phyloP scores from a whole-genome alignment of 352 stramenopile species.

The Phytophthora cactorum region DNA sequence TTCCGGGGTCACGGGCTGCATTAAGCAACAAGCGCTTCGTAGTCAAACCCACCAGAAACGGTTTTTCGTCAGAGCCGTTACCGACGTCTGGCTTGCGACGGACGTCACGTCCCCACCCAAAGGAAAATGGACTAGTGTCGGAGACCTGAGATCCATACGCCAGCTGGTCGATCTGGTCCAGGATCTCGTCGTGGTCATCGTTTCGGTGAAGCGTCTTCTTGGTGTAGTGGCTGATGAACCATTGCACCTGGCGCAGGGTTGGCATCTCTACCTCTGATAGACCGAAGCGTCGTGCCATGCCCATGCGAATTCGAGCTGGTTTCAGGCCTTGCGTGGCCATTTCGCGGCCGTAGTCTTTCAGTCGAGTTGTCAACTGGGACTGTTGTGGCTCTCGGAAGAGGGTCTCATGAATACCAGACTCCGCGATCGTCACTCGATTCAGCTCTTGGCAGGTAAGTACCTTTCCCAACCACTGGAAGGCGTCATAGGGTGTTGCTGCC shows the following conservation, averaged over 20 bases:
- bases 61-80: neutral
- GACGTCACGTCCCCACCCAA: neutral
- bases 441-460: neutral
- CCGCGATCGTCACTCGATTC: neutral
- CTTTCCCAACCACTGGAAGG: neutral
- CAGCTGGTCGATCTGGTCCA: neutral
- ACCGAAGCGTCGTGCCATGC: no score
- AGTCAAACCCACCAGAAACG: neutral
- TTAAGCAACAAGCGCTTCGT: neutral
- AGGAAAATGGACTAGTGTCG: neutral
- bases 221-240: neutral
- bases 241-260: neutral
- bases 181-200: neutral
- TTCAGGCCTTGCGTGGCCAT: neutral
- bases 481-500: neutral
- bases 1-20: neutral
- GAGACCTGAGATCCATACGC: neutral
- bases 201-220: constrained; percentile 1
- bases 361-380: neutral
- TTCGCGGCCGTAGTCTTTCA: neutral
- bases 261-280: neutral
- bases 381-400: neutral
- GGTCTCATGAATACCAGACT: neutral
- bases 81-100: neutral
- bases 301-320: neutral